Percentiles rank a stretch among this genome's conserved stretches.
phyloP scores from a whole-genome alignment of 306 rosid genomes.

The Urtica urens region DNA sequence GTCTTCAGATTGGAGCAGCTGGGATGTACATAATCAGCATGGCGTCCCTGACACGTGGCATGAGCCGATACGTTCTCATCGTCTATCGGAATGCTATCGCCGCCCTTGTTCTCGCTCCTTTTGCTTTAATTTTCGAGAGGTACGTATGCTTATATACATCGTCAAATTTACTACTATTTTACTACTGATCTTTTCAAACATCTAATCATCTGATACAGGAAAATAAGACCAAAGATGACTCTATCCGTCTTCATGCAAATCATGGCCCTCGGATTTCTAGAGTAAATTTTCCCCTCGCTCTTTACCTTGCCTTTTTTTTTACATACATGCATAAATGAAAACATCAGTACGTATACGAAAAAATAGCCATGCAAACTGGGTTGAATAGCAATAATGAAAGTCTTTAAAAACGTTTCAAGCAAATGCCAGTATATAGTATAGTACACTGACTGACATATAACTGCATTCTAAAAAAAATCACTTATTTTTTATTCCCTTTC shows the following conservation, averaged over 20 bases:
- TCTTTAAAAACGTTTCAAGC: too few species aligned
- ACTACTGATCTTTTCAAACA: too few species aligned
- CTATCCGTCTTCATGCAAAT: constrained; percentile 36
- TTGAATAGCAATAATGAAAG: too few species aligned
- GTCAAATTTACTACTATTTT: not conserved
- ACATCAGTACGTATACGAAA: too few species aligned
- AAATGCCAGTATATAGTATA: too few species aligned
- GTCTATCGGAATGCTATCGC: constrained; percentile 57
- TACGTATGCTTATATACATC: not conserved
- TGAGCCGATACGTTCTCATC: constrained; percentile 51
- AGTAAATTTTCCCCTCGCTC: constrained; percentile 25
- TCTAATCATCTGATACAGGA: constrained; percentile 38
- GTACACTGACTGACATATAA: too few species aligned
- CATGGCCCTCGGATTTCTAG: constrained; percentile 49
- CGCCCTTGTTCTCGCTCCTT: constrained; percentile 47
- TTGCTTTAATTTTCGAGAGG: constrained; percentile 58
- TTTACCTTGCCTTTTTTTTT: not conserved
- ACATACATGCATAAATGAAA: too few species aligned
- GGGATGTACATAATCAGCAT: constrained; percentile 39
- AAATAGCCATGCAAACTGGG: too few species aligned
- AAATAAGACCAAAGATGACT: constrained; percentile 64
- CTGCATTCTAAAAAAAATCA: too few species aligned
- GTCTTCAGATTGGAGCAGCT: constrained; percentile 50
- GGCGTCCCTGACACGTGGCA: constrained; percentile 46
- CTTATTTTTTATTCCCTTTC: too few species aligned